Evolutionary conservation across 176 grass and related monocot species (phyloP).

Genomic region (Oryza rufipogon): DNA sequence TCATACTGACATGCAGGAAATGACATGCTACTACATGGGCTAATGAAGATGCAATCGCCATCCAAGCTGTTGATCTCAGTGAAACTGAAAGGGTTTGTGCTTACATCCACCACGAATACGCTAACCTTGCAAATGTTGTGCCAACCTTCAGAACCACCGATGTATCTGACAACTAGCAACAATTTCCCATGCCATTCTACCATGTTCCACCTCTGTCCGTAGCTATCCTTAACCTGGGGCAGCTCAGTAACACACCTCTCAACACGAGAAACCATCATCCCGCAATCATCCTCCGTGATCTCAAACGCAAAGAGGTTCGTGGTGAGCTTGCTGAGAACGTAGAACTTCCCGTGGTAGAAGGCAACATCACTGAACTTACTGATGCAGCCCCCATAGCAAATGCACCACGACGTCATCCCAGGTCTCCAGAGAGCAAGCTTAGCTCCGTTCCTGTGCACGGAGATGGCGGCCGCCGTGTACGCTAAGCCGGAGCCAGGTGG

Average conservation of each 20-base stretch:
- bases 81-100: conserved; percentile 14
- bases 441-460: background rate
- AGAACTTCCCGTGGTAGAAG: conserved; percentile 40
- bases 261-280: conserved; percentile 36
- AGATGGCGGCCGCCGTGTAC: conserved; percentile 30
- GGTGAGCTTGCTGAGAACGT: conserved; percentile 28
- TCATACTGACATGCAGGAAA: conserved; percentile 30
- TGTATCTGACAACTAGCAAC: conserved; percentile 17
- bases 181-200: conserved; percentile 48
- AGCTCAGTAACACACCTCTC: background rate
- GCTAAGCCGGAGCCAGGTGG: conserved; percentile 28
- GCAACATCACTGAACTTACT: conserved; percentile 27
- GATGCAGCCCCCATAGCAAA: conserved; percentile 36
- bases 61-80: conserved; percentile 35
- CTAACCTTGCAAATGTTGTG: conserved; percentile 11
- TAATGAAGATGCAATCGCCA: conserved; percentile 48
- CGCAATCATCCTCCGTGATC: background rate
- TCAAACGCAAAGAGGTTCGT: conserved; percentile 13
- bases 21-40: conserved; percentile 37
- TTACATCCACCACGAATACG: conserved; percentile 13
- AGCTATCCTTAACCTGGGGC: background rate
- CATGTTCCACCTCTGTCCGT: background rate
- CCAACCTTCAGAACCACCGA: background rate
- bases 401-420: conserved; percentile 39
- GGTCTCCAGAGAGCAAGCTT: conserved; percentile 40